A percentile compares a stretch with the other conserved stretches of the same genome.
Conservation (phyloP, 306 rosid species). For the Prosopis cineraria region DNA sequence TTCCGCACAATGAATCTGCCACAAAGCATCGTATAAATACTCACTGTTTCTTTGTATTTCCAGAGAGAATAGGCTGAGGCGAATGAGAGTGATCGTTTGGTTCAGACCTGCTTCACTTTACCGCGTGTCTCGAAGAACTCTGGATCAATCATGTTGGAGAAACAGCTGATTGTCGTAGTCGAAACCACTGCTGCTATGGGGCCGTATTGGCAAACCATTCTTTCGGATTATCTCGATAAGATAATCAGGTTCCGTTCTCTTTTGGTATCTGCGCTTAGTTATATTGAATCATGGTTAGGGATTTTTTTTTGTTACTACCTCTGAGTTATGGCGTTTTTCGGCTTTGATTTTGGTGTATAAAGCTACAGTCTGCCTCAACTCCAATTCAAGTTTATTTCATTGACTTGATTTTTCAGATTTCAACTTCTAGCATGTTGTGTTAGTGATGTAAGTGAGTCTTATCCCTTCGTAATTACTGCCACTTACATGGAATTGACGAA, state of each 20-base stretch:
- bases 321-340: neutral
- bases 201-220: constrained; percentile 66
- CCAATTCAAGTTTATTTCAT: too few species aligned
- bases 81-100: neutral
- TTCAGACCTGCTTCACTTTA: neutral
- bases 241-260: constrained; percentile 54
- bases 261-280: neutral
- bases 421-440: neutral
- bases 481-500: too few species aligned
- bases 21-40: neutral
- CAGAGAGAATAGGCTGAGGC: neutral
- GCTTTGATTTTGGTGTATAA: neutral
- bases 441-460: neutral
- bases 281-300: neutral
- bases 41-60: neutral
- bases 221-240: constrained; percentile 75
- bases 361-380: neutral
- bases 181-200: constrained; percentile 92
- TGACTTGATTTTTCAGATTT: neutral
- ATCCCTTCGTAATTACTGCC: neutral
- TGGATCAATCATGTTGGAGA: constrained; percentile 60
- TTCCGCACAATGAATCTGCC: neutral
- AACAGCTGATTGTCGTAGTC: constrained; percentile 75
- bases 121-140: neutral
- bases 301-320: neutral